Evolutionary conservation across 2,329 filamentous ascomycete species (phyloP), one percentile per base, ranked within the genome.

Genomic region (Colletotrichum sidae): DNA sequence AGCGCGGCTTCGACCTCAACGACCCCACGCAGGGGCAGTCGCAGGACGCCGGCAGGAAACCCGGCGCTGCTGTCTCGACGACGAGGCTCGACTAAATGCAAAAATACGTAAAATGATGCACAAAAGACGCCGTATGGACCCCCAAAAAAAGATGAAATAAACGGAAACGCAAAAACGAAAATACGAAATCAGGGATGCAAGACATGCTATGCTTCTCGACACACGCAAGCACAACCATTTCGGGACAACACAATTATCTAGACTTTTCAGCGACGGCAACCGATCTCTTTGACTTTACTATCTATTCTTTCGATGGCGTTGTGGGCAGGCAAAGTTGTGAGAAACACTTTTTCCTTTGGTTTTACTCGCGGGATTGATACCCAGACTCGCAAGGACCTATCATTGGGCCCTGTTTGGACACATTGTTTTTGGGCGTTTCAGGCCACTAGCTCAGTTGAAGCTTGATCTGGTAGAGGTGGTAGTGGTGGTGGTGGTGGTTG

Each of bases 311-410:
- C n/a, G 5, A 52, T 13, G 63, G 63, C 63, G 59, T 65, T 65
- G 3, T 8, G 11, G 39, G 39, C 44, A 44, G 44, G 44, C 46
- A 41, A 15, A 34, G 11, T 17, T 17, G 44, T 25, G 25, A 5
- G 25, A 25, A 25, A 25, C 25, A 25, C 25, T 25, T 44, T 44
- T n/a, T 6, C 15, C 11, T 17, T 17, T 46, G 17, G 55, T 7
- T 39, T 42, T 15, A 42, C 34, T 46, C 25, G 53, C 37, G 58
- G 63, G 58, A 66, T 63, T 66, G 63, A 66, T 66, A 66, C 63
- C 63, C 63, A 66, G 47, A 53, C 52, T 66, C 58, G 63, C 59
- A 53, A 47, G 37, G 53, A 25, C 25, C 25, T 25, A 47, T 52
- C 15, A 50, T 56, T 37, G 42, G 53, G 41, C 4, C 4, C 25